A percentile compares a stretch with the other conserved stretches of the same genome.
These are phyloP conservation scores for Suillus fuscotomentosus DNA, from an alignment of 768 basidiomycete species.

Conservation along the genomic window DNA sequence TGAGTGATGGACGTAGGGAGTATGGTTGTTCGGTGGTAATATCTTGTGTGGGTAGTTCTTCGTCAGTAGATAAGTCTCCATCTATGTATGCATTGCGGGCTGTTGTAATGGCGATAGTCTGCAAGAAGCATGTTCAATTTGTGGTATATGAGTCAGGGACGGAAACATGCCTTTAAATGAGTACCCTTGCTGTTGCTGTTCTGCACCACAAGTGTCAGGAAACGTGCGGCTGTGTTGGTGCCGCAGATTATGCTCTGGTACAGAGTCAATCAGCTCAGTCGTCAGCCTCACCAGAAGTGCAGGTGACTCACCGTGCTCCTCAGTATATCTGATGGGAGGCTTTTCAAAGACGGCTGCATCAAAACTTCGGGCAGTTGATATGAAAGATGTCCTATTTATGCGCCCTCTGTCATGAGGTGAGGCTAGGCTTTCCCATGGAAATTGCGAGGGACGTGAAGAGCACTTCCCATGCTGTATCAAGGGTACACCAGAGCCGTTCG, in stretches of 20 bases:
- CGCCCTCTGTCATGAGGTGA: constrained; percentile 24
- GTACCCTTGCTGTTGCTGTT: constrained; percentile 15
- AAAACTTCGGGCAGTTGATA: constrained; percentile 37
- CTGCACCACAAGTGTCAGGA: constrained; percentile 17
- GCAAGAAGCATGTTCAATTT: no score
- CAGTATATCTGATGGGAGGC: constrained; percentile 24
- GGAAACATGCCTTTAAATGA: no score
- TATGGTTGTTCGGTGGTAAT: no score
- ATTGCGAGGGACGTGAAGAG: constrained; percentile 40
- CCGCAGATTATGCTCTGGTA: constrained; percentile 17
- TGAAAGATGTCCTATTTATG: background rate
- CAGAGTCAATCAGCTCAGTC: constrained; percentile 16
- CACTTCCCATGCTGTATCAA: constrained; percentile 50
- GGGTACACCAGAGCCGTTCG: constrained; percentile 41
- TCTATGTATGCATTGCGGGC: no score
- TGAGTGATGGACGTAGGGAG: no score
- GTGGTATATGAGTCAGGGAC: no score
- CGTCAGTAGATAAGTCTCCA: no score
- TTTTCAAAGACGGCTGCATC: constrained; percentile 57
- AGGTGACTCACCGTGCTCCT: constrained; percentile 29
- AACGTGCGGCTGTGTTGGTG: constrained; percentile 20
- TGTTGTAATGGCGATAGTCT: no score
- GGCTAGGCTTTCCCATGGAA: constrained; percentile 33
- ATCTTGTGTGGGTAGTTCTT: no score
- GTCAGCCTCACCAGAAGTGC: constrained; percentile 7